Conservation (phyloP, 805 yeast genomes). For the Citeromyces matritensis region DNA sequence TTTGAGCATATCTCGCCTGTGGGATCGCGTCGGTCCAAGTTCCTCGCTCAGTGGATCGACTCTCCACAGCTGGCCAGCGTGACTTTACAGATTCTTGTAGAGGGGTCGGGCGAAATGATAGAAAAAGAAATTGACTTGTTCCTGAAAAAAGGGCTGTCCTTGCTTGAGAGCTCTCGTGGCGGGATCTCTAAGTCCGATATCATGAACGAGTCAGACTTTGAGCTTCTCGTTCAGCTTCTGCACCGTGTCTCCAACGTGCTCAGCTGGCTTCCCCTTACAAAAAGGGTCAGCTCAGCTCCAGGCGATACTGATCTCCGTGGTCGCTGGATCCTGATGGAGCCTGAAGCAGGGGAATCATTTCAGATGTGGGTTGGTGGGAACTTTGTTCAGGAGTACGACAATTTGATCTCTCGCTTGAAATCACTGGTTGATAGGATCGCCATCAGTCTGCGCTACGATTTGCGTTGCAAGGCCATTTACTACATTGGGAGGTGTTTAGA, state of each 20-base stretch:
- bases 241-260: conserved; percentile 41
- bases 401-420: conserved; percentile 17
- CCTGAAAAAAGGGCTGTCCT: conserved; percentile 1
- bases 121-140: conserved; percentile 1
- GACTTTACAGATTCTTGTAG: conserved; percentile 10
- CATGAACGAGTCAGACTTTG: conserved; percentile 35
- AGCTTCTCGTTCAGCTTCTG: conserved; percentile 34
- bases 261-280: conserved; percentile 35
- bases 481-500: conserved; percentile 31
- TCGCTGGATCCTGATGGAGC: conserved; percentile 13
- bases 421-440: conserved; percentile 20
- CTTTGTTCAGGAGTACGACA: conserved; percentile 19
- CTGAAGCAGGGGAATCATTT: too few species aligned
- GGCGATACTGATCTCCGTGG: conserved; percentile 10
- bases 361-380: conserved; percentile 11
- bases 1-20: conserved; percentile 12
- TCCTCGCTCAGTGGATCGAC: neutral
- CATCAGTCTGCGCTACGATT: conserved; percentile 39
- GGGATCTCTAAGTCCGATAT: conserved; percentile 23
- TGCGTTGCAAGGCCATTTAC: conserved; percentile 36
- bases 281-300: conserved; percentile 2
- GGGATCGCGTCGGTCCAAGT: conserved; percentile 1
- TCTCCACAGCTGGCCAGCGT: neutral
- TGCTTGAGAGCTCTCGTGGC: neutral
- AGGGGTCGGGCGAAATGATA: neutral